phyloP scores from a whole-genome alignment of 345 rosid genomes.

The Dipteronia sinensis region DNA sequence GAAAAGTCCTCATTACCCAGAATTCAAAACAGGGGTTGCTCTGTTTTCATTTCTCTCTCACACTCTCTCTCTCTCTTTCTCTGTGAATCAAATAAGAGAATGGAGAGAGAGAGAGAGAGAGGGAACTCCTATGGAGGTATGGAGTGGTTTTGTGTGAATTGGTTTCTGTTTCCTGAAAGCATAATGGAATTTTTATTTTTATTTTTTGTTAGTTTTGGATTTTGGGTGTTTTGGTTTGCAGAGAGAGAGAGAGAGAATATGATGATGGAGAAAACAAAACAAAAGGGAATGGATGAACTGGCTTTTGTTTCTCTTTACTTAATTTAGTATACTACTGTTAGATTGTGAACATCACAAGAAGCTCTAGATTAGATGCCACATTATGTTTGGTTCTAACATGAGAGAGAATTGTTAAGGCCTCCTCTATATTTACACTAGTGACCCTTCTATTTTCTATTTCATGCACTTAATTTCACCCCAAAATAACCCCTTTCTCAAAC shows the following conservation, averaged over 20 bases:
- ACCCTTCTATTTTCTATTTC: not conserved
- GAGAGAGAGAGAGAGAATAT: not conserved
- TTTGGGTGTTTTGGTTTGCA: not conserved
- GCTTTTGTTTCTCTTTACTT: constrained; percentile 22
- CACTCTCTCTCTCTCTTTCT: not conserved
- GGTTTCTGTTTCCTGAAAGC: constrained; percentile 10
- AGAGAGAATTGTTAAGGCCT: not conserved
- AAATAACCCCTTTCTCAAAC: not conserved
- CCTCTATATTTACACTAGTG: not conserved
- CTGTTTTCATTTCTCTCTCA: not conserved
- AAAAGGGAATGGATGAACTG: constrained; percentile 13
- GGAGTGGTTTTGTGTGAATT: not conserved
- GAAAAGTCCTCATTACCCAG: no score
- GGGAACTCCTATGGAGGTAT: constrained; percentile 7
- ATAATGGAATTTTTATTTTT: not conserved
- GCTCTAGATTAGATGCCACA: not conserved
- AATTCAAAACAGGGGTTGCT: constrained; percentile 9
- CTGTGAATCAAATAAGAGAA: not conserved
- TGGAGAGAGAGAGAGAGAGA: constrained; percentile 14
- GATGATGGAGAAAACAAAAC: constrained; percentile 2
- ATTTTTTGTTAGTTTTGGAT: no score
- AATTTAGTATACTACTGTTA: constrained; percentile 3
- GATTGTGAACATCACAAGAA: not conserved
- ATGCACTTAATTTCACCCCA: not conserved
- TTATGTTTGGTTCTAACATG: no score